Conservation (phyloP, 1,284 basidiomycete genomes). For the Peniophora sp. region DNA sequence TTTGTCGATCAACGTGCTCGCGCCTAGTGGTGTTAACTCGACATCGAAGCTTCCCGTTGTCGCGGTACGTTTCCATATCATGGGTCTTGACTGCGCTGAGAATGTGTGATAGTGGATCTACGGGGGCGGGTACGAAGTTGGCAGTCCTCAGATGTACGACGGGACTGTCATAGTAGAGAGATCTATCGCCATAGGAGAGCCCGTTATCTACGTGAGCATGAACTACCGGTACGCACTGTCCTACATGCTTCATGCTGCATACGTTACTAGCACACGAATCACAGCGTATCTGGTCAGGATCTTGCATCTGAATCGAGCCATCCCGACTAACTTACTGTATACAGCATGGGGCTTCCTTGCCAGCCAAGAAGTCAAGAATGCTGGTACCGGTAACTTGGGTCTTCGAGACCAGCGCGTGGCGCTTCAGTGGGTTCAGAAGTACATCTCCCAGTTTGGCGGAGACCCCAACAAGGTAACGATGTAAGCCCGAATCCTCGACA, state of each 20-base stretch:
- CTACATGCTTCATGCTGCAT: background rate
- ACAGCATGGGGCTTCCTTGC: no score
- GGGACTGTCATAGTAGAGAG: no score
- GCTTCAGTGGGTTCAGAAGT: slow-evolving; percentile 31
- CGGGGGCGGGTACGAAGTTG: no score
- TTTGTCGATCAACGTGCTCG: background rate
- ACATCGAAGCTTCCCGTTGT: background rate
- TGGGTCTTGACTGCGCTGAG: no score
- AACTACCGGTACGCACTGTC: no score
- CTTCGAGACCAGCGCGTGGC: slow-evolving; percentile 9
- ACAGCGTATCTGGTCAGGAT: no score
- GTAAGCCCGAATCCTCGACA: slow-evolving; percentile 9
- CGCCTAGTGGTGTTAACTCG: background rate
- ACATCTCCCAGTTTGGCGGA: slow-evolving; percentile 37
- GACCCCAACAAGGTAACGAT: slow-evolving; percentile 28
- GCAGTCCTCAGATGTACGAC: no score
- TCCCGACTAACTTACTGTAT: no score
- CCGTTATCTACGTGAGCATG: no score
- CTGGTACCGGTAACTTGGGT: background rate
- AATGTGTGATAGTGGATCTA: no score
- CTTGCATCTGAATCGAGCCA: background rate
- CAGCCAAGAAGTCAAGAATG: background rate
- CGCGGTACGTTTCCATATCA: background rate
- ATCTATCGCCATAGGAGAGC: no score
- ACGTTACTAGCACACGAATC: no score